Percentiles rank a stretch among this genome's conserved stretches.
Evolutionary conservation across 768 basidiomycete genomes (phyloP).

Genomic region (Amanita brunnescens): DNA sequence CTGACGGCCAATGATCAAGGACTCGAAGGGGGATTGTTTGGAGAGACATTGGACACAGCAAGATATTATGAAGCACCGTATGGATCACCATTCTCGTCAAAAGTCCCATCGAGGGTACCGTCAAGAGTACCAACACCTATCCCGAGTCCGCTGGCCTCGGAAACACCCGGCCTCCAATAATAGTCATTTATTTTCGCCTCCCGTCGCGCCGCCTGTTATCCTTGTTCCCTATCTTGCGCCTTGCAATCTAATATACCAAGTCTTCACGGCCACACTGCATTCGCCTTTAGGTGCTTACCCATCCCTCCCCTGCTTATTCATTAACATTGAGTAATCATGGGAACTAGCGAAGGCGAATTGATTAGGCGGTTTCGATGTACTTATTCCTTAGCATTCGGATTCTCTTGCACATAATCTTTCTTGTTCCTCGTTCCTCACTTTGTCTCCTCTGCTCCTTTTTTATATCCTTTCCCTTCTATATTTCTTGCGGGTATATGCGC

Average conservation of each 20-base stretch:
- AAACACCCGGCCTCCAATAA: not conserved
- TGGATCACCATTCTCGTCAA: slow-evolving; percentile 32
- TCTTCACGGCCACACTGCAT: not conserved
- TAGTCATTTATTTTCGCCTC: not conserved
- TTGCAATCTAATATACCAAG: not conserved
- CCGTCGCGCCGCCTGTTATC: not conserved
- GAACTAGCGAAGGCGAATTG: not conserved
- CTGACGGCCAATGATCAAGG: slow-evolving; percentile 17
- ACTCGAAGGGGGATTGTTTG: slow-evolving; percentile 10
- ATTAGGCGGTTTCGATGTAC: not conserved
- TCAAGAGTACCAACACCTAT: slow-evolving; percentile 10
- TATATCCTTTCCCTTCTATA: not conserved
- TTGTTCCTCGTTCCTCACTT: not conserved
- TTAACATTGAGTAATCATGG: not conserved
- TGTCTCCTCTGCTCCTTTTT: not conserved
- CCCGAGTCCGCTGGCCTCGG: slow-evolving; percentile 3
- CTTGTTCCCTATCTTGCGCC: not conserved
- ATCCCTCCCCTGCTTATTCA: not conserved
- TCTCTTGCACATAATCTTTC: not conserved
- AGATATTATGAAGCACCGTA: slow-evolving; percentile 32
- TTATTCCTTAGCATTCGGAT: not conserved
- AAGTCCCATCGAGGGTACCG: slow-evolving; percentile 25
- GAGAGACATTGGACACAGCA: slow-evolving; percentile 25
- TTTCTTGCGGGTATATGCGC: not conserved
- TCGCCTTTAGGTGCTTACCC: not conserved